Percentiles rank a stretch among this genome's conserved stretches.
Conservation (phyloP, 2,329 filamentous ascomycete genomes). For the Teratosphaeriaceae sp. region DNA sequence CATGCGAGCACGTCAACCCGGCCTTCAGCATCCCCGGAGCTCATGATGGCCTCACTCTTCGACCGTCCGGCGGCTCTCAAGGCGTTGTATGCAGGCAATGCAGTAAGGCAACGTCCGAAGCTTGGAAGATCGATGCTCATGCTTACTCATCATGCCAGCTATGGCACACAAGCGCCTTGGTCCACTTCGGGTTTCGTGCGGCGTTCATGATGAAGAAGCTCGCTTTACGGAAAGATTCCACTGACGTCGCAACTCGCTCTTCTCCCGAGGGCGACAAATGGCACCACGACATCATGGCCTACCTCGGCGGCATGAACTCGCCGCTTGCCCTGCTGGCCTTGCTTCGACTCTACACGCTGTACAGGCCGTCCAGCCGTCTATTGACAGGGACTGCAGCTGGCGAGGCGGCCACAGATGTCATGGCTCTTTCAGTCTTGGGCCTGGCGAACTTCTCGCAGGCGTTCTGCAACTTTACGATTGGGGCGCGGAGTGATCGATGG, state of each 20-base stretch:
- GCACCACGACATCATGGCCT: background rate
- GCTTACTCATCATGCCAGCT: background rate
- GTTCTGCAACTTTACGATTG: background rate
- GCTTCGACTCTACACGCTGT: background rate
- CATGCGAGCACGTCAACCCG: no score
- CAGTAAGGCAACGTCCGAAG: background rate
- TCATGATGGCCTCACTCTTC: conserved; percentile 9
- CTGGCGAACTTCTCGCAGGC: background rate
- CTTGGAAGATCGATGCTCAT: no score
- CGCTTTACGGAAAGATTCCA: background rate
- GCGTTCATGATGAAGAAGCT: background rate
- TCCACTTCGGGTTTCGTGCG: background rate
- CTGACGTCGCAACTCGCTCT: background rate
- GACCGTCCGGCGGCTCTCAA: background rate
- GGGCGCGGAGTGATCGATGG: background rate
- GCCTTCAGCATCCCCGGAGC: no score
- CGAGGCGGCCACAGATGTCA: background rate
- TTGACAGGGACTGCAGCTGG: background rate
- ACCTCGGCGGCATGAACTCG: background rate
- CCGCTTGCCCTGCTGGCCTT: background rate
- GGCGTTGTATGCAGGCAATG: background rate
- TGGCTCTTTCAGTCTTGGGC: background rate
- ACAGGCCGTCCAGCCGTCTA: background rate
- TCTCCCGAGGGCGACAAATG: background rate
- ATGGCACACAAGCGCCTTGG: background rate